phyloP scores from a whole-genome alignment of 2,329 filamentous ascomycete genomes.

The Thyridium curvatum region DNA sequence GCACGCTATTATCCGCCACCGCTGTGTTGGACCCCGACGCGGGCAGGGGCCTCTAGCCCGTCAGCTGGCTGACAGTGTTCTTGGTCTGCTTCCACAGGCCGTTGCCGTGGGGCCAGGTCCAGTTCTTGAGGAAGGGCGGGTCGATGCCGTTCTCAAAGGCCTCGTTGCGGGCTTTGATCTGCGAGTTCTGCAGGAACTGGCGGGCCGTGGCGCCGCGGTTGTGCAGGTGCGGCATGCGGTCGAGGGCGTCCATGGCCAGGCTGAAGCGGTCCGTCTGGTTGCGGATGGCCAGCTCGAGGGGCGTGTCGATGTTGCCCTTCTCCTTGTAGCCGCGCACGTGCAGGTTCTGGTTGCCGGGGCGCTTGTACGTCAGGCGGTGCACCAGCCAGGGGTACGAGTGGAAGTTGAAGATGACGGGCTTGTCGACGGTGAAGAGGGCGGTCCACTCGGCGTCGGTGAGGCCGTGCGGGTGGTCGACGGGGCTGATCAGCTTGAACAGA shows the following conservation, averaged over 20 bases:
- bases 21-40: too few relatives aligned
- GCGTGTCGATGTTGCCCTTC: slow-evolving; percentile 81
- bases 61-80: slow-evolving; percentile 11
- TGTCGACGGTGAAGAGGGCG: slow-evolving; percentile 65
- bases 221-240: slow-evolving; percentile 54
- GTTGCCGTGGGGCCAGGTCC: slow-evolving; percentile 52
- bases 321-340: slow-evolving; percentile 76
- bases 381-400: slow-evolving; percentile 78
- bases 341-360: slow-evolving; percentile 60
- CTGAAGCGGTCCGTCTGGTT: slow-evolving; percentile 75
- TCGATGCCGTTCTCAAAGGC: slow-evolving; percentile 68
- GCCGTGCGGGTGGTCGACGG: slow-evolving; percentile 66
- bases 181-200: slow-evolving; percentile 57
- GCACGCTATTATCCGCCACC: too few relatives aligned
- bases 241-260: slow-evolving; percentile 70
- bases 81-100: slow-evolving; percentile 24
- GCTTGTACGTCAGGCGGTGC: slow-evolving; percentile 70
- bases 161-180: slow-evolving; percentile 56
- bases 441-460: slow-evolving; percentile 60
- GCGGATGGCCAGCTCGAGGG: slow-evolving; percentile 69
- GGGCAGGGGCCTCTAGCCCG: too few relatives aligned
- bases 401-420: slow-evolving; percentile 77
- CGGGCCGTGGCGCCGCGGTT: slow-evolving; percentile 58
- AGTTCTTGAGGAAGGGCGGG: slow-evolving; percentile 57
- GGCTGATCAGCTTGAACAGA: slow-evolving; percentile 71